phyloP scores from a whole-genome alignment of 768 basidiomycete genomes.

The Hemileccinum impolitum region DNA sequence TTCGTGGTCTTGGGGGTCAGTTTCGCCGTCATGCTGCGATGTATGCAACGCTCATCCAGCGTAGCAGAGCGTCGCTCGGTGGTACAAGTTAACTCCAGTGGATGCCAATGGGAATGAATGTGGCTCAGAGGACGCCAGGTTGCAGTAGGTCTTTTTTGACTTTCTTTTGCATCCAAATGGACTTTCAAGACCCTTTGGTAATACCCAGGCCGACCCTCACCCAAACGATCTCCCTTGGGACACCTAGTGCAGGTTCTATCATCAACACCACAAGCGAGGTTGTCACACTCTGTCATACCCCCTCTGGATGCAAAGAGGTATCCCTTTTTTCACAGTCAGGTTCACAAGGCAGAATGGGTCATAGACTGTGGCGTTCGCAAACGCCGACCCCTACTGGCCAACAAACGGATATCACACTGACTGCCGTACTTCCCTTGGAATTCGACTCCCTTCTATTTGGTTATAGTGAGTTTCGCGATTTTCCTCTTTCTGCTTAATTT shows the following conservation, averaged over 20 bases:
- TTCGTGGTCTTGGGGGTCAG: slow-evolving; percentile 27
- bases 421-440: slow-evolving; percentile 53
- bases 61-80: slow-evolving; percentile 12
- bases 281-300: slow-evolving; percentile 19
- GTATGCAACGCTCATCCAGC: slow-evolving; percentile 3
- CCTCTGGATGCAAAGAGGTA: slow-evolving; percentile 18
- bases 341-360: slow-evolving; percentile 7
- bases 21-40: neutral
- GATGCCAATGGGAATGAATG: slow-evolving; percentile 8
- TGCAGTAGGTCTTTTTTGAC: slow-evolving; percentile 19
- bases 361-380: slow-evolving; percentile 23
- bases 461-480: slow-evolving; percentile 43
- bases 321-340: slow-evolving; percentile 8
- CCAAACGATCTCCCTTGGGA: slow-evolving; percentile 10
- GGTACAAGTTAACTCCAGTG: slow-evolving; percentile 18
- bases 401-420: slow-evolving; percentile 22
- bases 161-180: neutral
- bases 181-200: slow-evolving; percentile 4
- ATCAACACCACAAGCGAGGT: slow-evolving; percentile 14
- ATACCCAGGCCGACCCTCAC: slow-evolving; percentile 11
- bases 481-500: neutral
- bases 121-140: slow-evolving; percentile 7
- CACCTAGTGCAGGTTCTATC: slow-evolving; percentile 1
- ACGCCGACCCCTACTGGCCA: neutral
- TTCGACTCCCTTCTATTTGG: slow-evolving; percentile 59